Percentiles rank a stretch among this genome's conserved stretches.
These are phyloP conservation scores for Saprolegnia parasitica DNA, from an alignment of 352 stramenopile genomes.

Conservation along the genomic window DNA sequence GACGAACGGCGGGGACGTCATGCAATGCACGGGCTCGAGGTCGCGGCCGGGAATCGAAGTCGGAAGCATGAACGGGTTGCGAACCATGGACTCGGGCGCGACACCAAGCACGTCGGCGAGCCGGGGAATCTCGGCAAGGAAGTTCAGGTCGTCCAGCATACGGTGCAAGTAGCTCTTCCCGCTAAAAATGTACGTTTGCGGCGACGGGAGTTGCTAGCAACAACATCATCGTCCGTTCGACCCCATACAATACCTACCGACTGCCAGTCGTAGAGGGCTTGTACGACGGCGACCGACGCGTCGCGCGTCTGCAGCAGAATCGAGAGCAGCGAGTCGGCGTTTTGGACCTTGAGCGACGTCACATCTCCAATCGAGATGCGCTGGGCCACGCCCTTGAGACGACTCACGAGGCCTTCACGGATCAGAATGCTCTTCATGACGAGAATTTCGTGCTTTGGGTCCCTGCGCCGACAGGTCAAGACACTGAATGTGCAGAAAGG, in stretches of 20 bases:
- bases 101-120: conserved; percentile 55
- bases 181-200: conserved; percentile 43
- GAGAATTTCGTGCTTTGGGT: conserved; percentile 36
- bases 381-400: conserved; percentile 42
- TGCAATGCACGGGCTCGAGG: conserved; percentile 41
- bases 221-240: neutral
- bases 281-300: conserved; percentile 47
- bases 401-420: conserved; percentile 52
- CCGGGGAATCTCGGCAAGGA: conserved; percentile 47
- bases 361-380: conserved; percentile 30
- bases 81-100: conserved; percentile 49
- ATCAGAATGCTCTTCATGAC: conserved; percentile 57
- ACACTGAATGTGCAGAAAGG: neutral
- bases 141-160: conserved; percentile 76
- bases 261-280: conserved; percentile 56
- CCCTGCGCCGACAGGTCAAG: neutral
- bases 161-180: conserved; percentile 64
- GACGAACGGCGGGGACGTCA: conserved; percentile 42
- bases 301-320: conserved; percentile 62
- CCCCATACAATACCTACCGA: conserved; percentile 30
- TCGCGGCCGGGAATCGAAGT: conserved; percentile 55
- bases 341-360: conserved; percentile 37
- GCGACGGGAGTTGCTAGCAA: neutral
- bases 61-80: conserved; percentile 85
- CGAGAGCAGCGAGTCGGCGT: conserved; percentile 53